These are phyloP conservation scores for Chrysosporium keratinophilum DNA, from an alignment of 2,329 filamentous ascomycete genomes.

Conservation along the genomic window DNA sequence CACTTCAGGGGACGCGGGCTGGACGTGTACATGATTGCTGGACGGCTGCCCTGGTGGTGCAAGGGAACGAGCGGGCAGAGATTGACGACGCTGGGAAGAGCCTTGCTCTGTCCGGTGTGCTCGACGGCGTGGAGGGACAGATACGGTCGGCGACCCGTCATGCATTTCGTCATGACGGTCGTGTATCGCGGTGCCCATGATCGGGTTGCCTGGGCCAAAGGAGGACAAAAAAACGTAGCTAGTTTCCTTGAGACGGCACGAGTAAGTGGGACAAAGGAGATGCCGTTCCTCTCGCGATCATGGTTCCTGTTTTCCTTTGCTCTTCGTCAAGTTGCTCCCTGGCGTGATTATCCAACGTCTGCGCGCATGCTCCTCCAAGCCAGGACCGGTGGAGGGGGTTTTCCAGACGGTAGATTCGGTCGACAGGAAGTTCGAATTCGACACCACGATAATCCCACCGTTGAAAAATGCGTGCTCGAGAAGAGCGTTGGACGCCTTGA, in stretches of 20 bases:
- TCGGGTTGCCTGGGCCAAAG: not conserved
- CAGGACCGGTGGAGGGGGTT: not conserved
- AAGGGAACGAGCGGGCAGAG: slow-evolving; percentile 27
- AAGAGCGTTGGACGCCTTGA: not conserved
- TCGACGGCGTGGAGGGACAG: slow-evolving; percentile 9
- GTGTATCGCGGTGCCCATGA: not conserved
- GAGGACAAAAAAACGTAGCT: not conserved
- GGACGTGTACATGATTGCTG: slow-evolving; percentile 18
- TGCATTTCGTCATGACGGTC: slow-evolving; percentile 1
- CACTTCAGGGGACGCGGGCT: slow-evolving; percentile 39
- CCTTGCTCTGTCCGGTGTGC: slow-evolving; percentile 2
- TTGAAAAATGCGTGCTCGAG: not conserved
- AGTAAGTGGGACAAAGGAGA: not conserved
- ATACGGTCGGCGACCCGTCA: not conserved
- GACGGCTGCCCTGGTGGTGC: slow-evolving; percentile 14
- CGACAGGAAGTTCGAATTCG: not conserved
- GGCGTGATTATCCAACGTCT: not conserved
- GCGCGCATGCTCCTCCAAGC: not conserved
- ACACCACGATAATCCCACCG: not conserved
- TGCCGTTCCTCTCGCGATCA: slow-evolving; percentile 1
- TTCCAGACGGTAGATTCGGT: not conserved
- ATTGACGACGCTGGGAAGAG: slow-evolving; percentile 33
- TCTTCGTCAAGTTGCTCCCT: not conserved
- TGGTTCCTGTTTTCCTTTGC: not conserved
- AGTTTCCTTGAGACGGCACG: not conserved